These are phyloP conservation scores for Aspergillus bertholletiae DNA, from an alignment of 495 filamentous ascomycete genomes.

Conservation along the genomic window DNA sequence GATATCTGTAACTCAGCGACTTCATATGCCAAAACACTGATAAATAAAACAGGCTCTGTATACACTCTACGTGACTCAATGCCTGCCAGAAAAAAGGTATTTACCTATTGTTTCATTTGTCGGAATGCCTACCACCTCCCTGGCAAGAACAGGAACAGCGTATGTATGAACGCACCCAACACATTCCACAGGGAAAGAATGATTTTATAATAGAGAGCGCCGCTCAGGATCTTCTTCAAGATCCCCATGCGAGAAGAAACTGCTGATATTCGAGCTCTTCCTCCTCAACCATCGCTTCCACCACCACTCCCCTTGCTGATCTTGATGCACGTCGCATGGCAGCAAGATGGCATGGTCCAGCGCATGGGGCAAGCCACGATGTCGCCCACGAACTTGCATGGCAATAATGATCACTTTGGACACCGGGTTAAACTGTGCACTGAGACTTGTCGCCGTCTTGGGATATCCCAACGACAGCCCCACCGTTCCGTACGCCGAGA, in stretches of 20 bases:
- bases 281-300: constrained; percentile 38
- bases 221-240: neutral
- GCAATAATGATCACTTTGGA: constrained; percentile 80
- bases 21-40: no score
- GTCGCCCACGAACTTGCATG: constrained; percentile 82
- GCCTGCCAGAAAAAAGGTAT: no score
- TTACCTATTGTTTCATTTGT: no score
- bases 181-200: no score
- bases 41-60: no score
- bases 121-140: no score
- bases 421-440: constrained; percentile 61
- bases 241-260: constrained; percentile 7
- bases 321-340: constrained; percentile 51
- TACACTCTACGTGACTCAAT: no score
- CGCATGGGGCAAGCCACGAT: constrained; percentile 81
- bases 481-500: constrained; percentile 86
- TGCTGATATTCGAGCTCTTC: constrained; percentile 31
- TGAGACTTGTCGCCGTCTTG: constrained; percentile 64
- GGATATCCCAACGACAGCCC: constrained; percentile 79
- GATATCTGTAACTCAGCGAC: no score
- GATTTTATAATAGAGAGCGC: neutral
- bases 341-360: constrained; percentile 78
- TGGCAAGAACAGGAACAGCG: no score
- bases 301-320: constrained; percentile 37
- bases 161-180: neutral